Evolutionary conservation across 257 asterid genomes (phyloP).

Genomic region (Plantago ovata): DNA sequence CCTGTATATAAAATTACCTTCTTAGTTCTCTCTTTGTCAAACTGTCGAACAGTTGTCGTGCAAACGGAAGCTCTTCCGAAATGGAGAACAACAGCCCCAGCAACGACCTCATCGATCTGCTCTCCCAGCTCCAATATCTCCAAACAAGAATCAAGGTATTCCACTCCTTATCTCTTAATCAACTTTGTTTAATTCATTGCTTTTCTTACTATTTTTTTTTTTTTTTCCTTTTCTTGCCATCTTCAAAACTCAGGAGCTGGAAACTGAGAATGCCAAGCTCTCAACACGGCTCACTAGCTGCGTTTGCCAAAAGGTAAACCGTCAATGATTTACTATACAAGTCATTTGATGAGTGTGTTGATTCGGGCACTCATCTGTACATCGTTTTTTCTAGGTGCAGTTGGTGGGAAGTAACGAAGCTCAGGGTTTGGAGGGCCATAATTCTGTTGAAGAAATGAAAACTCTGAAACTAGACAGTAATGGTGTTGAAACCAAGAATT

Average conservation of each 20-base stretch:
- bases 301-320: slow-evolving; percentile 69
- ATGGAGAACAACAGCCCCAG: slow-evolving; percentile 33
- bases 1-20: no score
- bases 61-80: slow-evolving; percentile 14
- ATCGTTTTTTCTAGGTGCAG: slow-evolving; percentile 32
- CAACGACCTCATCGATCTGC: slow-evolving; percentile 34
- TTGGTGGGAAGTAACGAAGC: slow-evolving; percentile 28
- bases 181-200: neutral
- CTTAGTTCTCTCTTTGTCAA: neutral
- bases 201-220: neutral
- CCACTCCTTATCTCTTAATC: neutral
- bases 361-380: slow-evolving; percentile 7
- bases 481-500: slow-evolving; percentile 25
- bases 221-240: neutral
- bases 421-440: slow-evolving; percentile 20
- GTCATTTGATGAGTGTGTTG: slow-evolving; percentile 6
- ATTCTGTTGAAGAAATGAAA: slow-evolving; percentile 25
- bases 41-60: slow-evolving; percentile 30
- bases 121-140: slow-evolving; percentile 40
- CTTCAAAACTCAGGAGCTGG: slow-evolving; percentile 47
- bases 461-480: slow-evolving; percentile 27
- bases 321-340: slow-evolving; percentile 8
- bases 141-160: slow-evolving; percentile 48
- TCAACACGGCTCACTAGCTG: slow-evolving; percentile 52
- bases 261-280: slow-evolving; percentile 55